phyloP scores from a whole-genome alignment of 192 early-diverging fungal species.

The Umbelopsis vinacea region DNA sequence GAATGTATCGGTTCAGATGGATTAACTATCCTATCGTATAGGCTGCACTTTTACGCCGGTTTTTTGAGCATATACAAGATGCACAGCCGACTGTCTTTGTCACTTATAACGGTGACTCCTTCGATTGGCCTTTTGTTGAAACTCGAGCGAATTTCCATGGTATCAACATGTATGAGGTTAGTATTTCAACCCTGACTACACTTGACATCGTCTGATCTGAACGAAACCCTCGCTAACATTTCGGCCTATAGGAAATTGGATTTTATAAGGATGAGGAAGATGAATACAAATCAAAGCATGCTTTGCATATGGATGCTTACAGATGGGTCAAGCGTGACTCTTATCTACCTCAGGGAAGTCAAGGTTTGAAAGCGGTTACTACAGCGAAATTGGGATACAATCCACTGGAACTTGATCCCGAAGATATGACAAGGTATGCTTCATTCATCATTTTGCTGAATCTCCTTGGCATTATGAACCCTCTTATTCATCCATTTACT shows the following conservation, averaged over 20 bases:
- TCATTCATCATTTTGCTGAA: not conserved
- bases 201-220: not conserved
- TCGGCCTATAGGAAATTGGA: constrained; percentile 74
- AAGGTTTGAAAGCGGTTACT: constrained; percentile 96
- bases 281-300: constrained; percentile 87
- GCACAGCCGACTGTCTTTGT: constrained; percentile 86
- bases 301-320: constrained; percentile 95
- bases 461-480: not conserved
- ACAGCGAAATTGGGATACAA: constrained; percentile 96
- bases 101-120: constrained; percentile 99
- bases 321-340: constrained; percentile 99
- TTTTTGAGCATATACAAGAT: constrained; percentile 90
- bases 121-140: constrained; percentile 99
- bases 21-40: constrained; percentile 30
- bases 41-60: constrained; percentile 73
- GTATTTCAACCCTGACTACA: not conserved
- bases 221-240: not conserved
- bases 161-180: constrained; percentile 81
- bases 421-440: constrained; percentile 93
- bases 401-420: constrained; percentile 97
- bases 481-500: not conserved
- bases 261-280: constrained; percentile 79
- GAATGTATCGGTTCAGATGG: too few species aligned
- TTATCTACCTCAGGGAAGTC: constrained; percentile 96
- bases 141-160: constrained; percentile 79